Percentiles rank a stretch among this genome's conserved stretches.
Evolutionary conservation across 2,329 filamentous ascomycete species (phyloP).

Genomic region (Xylariaceae sp.): DNA sequence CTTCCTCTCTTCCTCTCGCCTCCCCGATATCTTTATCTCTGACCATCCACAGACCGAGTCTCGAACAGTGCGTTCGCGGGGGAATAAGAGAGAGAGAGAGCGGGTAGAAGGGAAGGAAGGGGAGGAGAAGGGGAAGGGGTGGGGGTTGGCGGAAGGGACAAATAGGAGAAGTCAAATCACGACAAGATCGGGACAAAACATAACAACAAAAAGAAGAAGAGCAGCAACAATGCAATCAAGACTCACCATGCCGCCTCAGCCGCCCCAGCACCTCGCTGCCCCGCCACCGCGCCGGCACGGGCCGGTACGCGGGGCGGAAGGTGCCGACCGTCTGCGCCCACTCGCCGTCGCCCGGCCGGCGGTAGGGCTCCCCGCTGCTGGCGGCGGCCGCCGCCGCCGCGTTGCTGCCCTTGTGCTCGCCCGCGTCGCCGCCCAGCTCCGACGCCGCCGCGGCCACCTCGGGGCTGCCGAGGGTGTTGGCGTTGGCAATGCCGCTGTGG

Average conservation of each 20-base stretch:
- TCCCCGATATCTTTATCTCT: no score
- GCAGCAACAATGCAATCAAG: no score
- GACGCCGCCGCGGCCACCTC: conserved; percentile 12
- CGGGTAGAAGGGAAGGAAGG: no score
- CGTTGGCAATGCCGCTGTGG: conserved; percentile 5
- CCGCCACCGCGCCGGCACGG: conserved; percentile 79
- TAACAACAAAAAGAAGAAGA: no score
- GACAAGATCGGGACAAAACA: no score
- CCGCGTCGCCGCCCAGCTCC: conserved; percentile 18
- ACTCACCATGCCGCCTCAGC: conserved; percentile 73
- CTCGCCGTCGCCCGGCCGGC: conserved; percentile 54
- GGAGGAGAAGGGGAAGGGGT: no score
- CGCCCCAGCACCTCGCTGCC: conserved; percentile 70
- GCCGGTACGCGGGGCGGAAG: conserved; percentile 87
- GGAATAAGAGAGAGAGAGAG: no score
- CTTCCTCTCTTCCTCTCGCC: no score
- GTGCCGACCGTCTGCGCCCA: conserved; percentile 96
- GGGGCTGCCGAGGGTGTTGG: conserved; percentile 21
- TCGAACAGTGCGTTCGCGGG: no score
- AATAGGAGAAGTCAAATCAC: no score
- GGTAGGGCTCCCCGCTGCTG: conserved; percentile 21
- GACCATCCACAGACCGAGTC: no score
- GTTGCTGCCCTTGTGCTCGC: conserved; percentile 18
- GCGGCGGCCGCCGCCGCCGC: conserved; percentile 19
- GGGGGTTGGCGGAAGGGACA: no score